Conservation (phyloP, 2,329 filamentous ascomycete genomes). For the Xylogone sp. region DNA sequence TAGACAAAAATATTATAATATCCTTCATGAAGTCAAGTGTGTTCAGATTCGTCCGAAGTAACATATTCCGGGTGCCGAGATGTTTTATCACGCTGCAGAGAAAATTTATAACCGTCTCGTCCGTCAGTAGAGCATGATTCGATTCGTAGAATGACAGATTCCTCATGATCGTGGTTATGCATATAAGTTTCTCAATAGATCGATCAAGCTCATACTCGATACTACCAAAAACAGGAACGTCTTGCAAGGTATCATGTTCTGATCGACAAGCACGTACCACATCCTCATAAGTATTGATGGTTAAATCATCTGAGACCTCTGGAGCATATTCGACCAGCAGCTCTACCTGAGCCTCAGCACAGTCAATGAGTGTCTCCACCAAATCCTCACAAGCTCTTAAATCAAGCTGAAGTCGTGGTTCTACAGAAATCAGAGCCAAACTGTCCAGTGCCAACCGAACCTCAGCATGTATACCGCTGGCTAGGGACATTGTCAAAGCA, state of each 20-base stretch:
- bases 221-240: slow-evolving; percentile 71
- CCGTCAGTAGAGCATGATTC: slow-evolving; percentile 73
- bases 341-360: slow-evolving; percentile 84
- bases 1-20: slow-evolving; percentile 81
- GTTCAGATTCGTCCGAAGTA: slow-evolving; percentile 77
- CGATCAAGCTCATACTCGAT: slow-evolving; percentile 78
- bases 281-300: slow-evolving; percentile 83
- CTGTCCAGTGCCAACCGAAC: slow-evolving; percentile 88
- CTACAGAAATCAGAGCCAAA: slow-evolving; percentile 62
- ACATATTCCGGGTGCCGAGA: slow-evolving; percentile 82
- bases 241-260: slow-evolving; percentile 69
- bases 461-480: slow-evolving; percentile 85
- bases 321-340: slow-evolving; percentile 77
- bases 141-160: slow-evolving; percentile 84
- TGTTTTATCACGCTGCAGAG: slow-evolving; percentile 80
- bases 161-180: slow-evolving; percentile 85
- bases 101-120: slow-evolving; percentile 76
- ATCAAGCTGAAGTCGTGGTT: slow-evolving; percentile 57
- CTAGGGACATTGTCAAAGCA: slow-evolving; percentile 82
- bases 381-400: slow-evolving; percentile 81
- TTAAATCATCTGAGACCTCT: slow-evolving; percentile 82
- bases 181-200: slow-evolving; percentile 82
- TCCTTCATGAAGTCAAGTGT: slow-evolving; percentile 98
- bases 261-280: slow-evolving; percentile 72
- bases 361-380: slow-evolving; percentile 83